Conservation (phyloP, 208 protist species). For the Wallacemonas sp. region DNA sequence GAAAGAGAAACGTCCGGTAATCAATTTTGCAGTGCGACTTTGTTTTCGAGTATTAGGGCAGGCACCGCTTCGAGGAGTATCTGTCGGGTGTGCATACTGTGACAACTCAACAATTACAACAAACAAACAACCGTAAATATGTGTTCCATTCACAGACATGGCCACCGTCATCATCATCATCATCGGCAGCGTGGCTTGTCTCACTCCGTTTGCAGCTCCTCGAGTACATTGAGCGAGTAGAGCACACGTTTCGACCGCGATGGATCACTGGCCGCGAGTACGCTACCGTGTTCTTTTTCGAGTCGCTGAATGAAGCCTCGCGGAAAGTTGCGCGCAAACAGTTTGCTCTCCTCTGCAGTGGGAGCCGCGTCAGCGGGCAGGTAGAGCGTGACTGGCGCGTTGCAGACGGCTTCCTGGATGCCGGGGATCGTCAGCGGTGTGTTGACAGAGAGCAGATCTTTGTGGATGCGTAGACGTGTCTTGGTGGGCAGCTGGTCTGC, state of each 20-base stretch:
- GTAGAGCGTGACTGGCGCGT: conserved; percentile 49
- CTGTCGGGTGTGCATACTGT: too few species aligned
- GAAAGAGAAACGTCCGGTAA: too few species aligned
- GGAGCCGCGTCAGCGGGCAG: conserved; percentile 14
- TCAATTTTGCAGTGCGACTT: too few species aligned
- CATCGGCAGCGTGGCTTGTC: background rate
- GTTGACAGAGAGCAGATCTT: conserved; percentile 32
- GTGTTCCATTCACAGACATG: too few species aligned
- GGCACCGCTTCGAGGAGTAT: too few species aligned
- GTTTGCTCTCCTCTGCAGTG: conserved; percentile 12
- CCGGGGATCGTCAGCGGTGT: conserved; percentile 19
- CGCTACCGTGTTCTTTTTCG: background rate
- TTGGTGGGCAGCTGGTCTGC: conserved; percentile 33
- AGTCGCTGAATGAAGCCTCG: background rate
- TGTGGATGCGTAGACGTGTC: conserved; percentile 43
- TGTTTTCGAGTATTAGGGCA: too few species aligned
- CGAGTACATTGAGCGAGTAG: conserved; percentile 47
- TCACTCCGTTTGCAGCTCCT: conserved; percentile 32
- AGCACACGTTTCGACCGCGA: conserved; percentile 30
- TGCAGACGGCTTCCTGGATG: conserved; percentile 25
- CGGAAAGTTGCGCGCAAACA: conserved; percentile 2
- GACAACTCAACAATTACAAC: too few species aligned
- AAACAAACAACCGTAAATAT: too few species aligned
- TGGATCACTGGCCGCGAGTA: background rate
- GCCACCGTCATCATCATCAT: too few species aligned